Evolutionary conservation across 140 eudicot genomes (phyloP), one percentile per base, ranked within the genome.

Genomic region (Stevia rebaudiana): DNA sequence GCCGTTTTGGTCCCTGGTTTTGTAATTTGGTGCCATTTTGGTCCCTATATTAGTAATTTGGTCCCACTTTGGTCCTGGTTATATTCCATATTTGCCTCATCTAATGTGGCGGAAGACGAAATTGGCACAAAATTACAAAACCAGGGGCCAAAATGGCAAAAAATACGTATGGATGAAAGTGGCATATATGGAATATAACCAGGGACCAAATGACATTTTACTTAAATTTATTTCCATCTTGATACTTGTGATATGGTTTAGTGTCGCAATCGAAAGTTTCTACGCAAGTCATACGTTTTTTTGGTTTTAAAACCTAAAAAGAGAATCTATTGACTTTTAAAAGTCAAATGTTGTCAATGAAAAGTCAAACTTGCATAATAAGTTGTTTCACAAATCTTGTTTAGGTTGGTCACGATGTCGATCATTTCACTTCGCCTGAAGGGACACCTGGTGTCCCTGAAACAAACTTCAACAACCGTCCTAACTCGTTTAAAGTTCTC

Each of bases 391-490:
- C 36, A 7, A 61, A 46, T 47, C 7, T 40, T 77, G 73, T 31
- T 79, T 56, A 94, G 99, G 95, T 88, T 68, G 97, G 84, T 47
- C 99, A 94, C 58, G 90, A 88, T 30, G 80, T 71, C 25, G 95
- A 88, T 42, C 99, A 94, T 80, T 94, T 94, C 77, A 94, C 97
- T 22, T 70, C 71, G 2, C 94, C 99, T 1, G 99, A 94, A 83
- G 99, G 99, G 61, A 74, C 67, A 60, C 97, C 99, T 1, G 99
- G 99, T 62, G 88, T 85, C 54, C 97, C 97, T 3, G 99, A 94
- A 76, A 94, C 95, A 25, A 94, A 94, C 76, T 94, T 94, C 61
- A 88, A 94, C 57, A 83, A 86, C 73, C 99, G 99, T 39, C 99
- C 99, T 13, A 94, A 94, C 79, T 94, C 99, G 22, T 83, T 94